phyloP scores from a whole-genome alignment of 768 basidiomycete species.

The Sistotremastrum niveocremeum region DNA sequence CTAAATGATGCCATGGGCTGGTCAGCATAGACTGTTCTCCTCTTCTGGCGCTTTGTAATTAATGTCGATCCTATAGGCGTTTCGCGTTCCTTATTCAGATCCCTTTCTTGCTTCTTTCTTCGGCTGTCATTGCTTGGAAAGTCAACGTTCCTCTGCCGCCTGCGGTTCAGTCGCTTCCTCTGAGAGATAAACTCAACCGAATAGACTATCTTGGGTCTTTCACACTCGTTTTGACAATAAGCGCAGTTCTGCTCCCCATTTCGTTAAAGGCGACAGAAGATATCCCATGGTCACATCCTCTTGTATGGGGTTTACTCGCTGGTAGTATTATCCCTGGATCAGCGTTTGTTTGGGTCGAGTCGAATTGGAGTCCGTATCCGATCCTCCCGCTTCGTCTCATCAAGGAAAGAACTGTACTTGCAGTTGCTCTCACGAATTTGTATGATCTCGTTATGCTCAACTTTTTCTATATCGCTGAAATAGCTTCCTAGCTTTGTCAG shows the following conservation, averaged over 20 bases:
- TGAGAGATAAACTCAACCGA: conserved; percentile 53
- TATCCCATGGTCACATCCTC: conserved; percentile 58
- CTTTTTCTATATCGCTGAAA: conserved; percentile 23
- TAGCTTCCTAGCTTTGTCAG: conserved; percentile 69
- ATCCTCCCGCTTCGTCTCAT: conserved; percentile 82
- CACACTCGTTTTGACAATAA: conserved; percentile 60
- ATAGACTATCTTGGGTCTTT: conserved; percentile 79
- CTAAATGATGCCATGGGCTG: conserved; percentile 78
- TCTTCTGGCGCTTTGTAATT: conserved; percentile 2
- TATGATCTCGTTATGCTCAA: conserved; percentile 1
- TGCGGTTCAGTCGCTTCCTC: conserved; percentile 43
- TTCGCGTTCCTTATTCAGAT: conserved; percentile 76
- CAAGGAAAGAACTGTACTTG: conserved; percentile 64
- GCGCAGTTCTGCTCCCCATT: conserved; percentile 61
- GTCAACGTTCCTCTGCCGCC: conserved; percentile 67
- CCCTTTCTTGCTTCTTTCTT: conserved; percentile 62
- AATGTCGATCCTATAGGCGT: conserved; percentile 38
- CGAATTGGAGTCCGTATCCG: conserved; percentile 64
- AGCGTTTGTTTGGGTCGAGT: conserved; percentile 69
- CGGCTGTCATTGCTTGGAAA: conserved; percentile 57
- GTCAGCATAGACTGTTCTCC: conserved; percentile 28
- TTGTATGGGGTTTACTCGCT: conserved; percentile 53
- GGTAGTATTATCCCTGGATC: conserved; percentile 39
- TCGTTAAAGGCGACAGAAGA: conserved; percentile 70
- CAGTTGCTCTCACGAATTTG: conserved; percentile 70